Conservation (phyloP, 441 rosid species). For the Kokia cookei region DNA sequence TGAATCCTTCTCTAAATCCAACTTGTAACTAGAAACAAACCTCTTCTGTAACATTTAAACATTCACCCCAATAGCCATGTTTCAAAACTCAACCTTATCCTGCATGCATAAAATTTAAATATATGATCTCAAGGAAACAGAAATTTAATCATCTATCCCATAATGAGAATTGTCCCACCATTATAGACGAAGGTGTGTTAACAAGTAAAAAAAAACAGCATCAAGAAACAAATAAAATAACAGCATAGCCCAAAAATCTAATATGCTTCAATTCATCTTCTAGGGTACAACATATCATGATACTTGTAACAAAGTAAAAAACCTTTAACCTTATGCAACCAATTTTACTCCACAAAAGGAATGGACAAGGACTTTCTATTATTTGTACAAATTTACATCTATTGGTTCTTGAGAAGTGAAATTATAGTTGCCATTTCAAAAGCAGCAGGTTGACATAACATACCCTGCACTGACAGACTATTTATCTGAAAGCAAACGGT, state of each 20-base stretch:
- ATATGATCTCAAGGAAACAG: background rate
- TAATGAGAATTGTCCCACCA: background rate
- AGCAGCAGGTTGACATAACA: background rate
- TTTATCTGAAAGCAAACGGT: background rate
- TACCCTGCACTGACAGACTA: background rate
- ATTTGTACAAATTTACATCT: background rate
- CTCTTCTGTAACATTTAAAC: constrained; percentile 28
- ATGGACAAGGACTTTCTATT: background rate
- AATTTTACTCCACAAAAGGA: background rate
- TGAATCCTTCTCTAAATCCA: constrained; percentile 7
- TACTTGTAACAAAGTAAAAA: background rate
- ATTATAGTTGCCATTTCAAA: background rate
- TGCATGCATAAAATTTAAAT: constrained; percentile 12
- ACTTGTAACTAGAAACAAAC: constrained; percentile 16
- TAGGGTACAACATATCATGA: background rate
- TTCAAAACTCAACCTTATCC: constrained; percentile 12
- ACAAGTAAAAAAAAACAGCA: background rate
- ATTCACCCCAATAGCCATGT: constrained; percentile 18
- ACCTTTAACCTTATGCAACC: background rate
- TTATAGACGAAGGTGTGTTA: background rate
- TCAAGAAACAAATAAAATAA: background rate
- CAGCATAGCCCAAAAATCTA: background rate
- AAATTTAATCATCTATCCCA: background rate
- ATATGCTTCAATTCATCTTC: background rate
- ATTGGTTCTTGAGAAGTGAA: background rate